A percentile compares a stretch with the other conserved stretches of the same genome.
Evolutionary conservation across 805 yeast genomes (phyloP).

Genomic region (Metschnikowia bowlesiae): DNA sequence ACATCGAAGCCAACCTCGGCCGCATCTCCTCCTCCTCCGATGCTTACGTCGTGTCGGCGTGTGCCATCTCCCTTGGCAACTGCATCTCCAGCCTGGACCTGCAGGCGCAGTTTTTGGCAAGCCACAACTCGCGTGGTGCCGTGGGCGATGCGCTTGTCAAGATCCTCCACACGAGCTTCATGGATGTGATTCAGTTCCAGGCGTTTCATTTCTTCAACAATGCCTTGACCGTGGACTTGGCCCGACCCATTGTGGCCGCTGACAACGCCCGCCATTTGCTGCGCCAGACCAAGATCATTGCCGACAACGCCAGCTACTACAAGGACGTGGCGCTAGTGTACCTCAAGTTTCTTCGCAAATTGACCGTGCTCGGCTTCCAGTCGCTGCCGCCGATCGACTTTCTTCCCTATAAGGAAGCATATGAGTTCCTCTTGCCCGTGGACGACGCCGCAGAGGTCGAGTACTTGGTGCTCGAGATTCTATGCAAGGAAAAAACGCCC

Average conservation of each 20-base stretch:
- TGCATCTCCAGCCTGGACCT: conserved; percentile 22
- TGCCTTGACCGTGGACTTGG: conserved; percentile 17
- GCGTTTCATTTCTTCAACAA: conserved; percentile 33
- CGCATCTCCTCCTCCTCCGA: conserved; percentile 6
- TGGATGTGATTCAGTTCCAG: conserved; percentile 37
- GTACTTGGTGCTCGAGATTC: conserved; percentile 20
- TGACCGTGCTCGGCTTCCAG: conserved; percentile 18
- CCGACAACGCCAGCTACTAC: conserved; percentile 34
- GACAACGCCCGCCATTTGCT: conserved; percentile 15
- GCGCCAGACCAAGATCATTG: conserved; percentile 23
- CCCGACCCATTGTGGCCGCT: conserved; percentile 10
- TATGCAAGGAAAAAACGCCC: neutral
- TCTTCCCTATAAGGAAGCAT: conserved; percentile 7
- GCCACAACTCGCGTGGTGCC: conserved; percentile 1
- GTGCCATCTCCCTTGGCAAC: conserved; percentile 34
- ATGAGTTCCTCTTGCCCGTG: conserved; percentile 13
- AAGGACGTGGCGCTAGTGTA: conserved; percentile 27
- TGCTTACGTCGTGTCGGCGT: conserved; percentile 27
- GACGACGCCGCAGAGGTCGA: conserved; percentile 20
- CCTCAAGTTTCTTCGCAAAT: conserved; percentile 27
- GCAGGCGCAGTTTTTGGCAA: conserved; percentile 11
- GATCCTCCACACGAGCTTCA: conserved; percentile 19
- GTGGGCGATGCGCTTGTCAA: conserved; percentile 15
- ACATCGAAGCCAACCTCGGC: conserved; percentile 17
- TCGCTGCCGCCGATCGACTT: conserved; percentile 1